phyloP scores from a whole-genome alignment of 2,329 filamentous ascomycete genomes.

The Colletotrichum siamense region DNA sequence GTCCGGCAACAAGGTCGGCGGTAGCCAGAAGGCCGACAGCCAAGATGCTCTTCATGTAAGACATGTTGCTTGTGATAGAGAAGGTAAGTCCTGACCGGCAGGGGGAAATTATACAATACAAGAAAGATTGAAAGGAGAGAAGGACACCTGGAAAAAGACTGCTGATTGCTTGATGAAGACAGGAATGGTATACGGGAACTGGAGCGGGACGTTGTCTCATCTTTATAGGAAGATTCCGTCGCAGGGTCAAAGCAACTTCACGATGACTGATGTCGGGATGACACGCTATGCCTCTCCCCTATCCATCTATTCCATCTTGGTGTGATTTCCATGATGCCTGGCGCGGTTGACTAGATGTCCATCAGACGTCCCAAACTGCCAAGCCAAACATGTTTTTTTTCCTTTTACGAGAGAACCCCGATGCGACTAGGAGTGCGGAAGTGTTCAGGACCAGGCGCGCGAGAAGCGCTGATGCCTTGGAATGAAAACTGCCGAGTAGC shows the following conservation, averaged over 20 bases:
- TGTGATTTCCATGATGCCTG: not conserved
- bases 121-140: constrained; percentile 16
- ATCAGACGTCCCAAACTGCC: constrained; percentile 8
- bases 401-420: not conserved
- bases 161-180: constrained; percentile 4
- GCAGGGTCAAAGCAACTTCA: not conserved
- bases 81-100: constrained; percentile 21
- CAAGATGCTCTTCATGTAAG: constrained; percentile 35
- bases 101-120: constrained; percentile 17
- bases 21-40: constrained; percentile 56
- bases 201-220: not conserved
- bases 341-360: not conserved
- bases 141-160: constrained; percentile 1
- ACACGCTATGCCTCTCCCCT: not conserved
- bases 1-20: constrained; percentile 62
- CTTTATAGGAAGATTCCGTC: constrained; percentile 6
- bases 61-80: constrained; percentile 29
- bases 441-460: not conserved
- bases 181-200: not conserved
- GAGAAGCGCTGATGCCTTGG: not conserved
- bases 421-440: not conserved
- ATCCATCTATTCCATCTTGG: not conserved
- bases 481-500: not conserved
- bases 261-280: constrained; percentile 13
- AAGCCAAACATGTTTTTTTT: constrained; percentile 12